Percentiles rank a stretch among this genome's conserved stretches.
phyloP scores from a whole-genome alignment of 805 yeast species.

The Zygosaccharomyces gambellarensis region DNA sequence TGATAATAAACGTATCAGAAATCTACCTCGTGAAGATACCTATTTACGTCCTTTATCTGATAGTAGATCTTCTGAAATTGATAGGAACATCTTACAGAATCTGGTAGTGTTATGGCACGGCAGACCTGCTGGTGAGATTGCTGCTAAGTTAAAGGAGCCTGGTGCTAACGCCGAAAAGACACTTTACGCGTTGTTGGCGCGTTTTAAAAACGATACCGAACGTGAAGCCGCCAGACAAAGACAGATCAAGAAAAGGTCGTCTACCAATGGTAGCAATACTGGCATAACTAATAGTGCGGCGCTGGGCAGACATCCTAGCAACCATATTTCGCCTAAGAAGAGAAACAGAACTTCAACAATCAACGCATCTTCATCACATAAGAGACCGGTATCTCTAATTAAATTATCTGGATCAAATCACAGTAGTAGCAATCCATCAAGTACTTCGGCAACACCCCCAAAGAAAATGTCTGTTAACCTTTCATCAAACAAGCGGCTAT shows the following conservation, averaged over 20 bases:
- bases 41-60: constrained; percentile 36
- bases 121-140: constrained; percentile 50
- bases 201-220: constrained; percentile 59
- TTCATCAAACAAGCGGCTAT: constrained; percentile 26
- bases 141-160: constrained; percentile 47
- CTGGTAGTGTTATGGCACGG: constrained; percentile 80
- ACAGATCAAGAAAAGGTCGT: constrained; percentile 41
- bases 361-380: constrained; percentile 46
- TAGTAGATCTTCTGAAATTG: constrained; percentile 45
- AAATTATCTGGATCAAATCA: constrained; percentile 27
- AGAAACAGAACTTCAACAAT: constrained; percentile 41
- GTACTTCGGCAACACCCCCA: constrained; percentile 20
- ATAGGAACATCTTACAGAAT: constrained; percentile 68
- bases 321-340: constrained; percentile 29
- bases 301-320: constrained; percentile 4
- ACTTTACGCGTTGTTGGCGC: constrained; percentile 66
- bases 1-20: constrained; percentile 34
- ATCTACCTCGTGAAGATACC: constrained; percentile 38
- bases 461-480: constrained; percentile 27
- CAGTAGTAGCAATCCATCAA: constrained; percentile 22
- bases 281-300: background rate
- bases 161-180: constrained; percentile 73
- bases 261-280: constrained; percentile 12
- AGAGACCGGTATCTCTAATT: constrained; percentile 45
- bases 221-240: constrained; percentile 30